phyloP scores from a whole-genome alignment of 164 flowering plant genomes.

The Liquidambar formosana region DNA sequence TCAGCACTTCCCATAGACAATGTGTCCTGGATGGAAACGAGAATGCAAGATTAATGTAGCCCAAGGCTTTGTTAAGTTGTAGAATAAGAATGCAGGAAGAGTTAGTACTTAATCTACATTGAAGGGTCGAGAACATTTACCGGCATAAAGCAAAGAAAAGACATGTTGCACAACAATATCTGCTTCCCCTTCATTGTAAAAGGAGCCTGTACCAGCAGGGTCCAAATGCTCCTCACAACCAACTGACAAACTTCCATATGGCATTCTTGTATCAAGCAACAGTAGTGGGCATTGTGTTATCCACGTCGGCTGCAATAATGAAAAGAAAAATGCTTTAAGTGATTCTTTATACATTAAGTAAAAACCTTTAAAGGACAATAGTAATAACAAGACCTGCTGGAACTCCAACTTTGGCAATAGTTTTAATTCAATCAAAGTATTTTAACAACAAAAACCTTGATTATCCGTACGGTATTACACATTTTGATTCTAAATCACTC shows the following conservation, averaged over 20 bases:
- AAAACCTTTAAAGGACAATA: not conserved
- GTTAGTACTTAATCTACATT: not conserved
- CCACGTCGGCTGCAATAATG: conserved; percentile 78
- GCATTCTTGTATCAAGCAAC: conserved; percentile 90
- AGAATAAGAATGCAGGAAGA: conserved; percentile 1
- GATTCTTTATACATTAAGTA: conserved; percentile 1
- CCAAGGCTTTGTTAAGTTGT: not conserved
- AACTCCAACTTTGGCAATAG: not conserved
- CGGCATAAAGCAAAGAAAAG: conserved; percentile 69
- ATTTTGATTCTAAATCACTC: not conserved
- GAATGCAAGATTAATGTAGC: no score
- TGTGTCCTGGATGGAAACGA: no score
- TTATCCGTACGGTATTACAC: not conserved
- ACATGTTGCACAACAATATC: conserved; percentile 87
- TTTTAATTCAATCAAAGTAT: not conserved
- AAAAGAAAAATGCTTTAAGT: conserved; percentile 1
- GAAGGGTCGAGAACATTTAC: conserved; percentile 29
- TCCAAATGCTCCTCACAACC: conserved; percentile 92
- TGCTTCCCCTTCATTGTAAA: conserved; percentile 95
- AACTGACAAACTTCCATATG: conserved; percentile 81
- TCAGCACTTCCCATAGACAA: no score
- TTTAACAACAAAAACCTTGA: not conserved
- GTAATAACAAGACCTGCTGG: not conserved
- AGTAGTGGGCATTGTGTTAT: conserved; percentile 87
- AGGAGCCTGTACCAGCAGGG: conserved; percentile 94